A percentile compares a stretch with the other conserved stretches of the same genome.
Evolutionary conservation across 805 yeast genomes (phyloP).

Genomic region (Candida silvatica): DNA sequence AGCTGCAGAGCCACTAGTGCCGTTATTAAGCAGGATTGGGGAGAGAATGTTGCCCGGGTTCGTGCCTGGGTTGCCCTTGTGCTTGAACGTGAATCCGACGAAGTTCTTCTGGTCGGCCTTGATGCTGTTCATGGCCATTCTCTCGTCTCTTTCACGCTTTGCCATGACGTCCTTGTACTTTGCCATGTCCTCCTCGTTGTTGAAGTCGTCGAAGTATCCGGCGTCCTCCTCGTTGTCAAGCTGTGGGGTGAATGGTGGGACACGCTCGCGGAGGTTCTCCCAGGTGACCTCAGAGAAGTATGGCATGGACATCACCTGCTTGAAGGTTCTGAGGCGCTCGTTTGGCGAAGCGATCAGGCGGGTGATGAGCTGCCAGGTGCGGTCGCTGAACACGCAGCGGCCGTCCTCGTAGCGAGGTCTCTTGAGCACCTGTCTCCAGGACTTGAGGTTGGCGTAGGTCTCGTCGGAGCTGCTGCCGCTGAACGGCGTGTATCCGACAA

Average conservation of each 20-base stretch:
- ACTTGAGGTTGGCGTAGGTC: constrained; percentile 85
- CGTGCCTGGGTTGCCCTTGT: constrained; percentile 53
- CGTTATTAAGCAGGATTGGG: constrained; percentile 20
- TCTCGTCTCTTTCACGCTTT: constrained; percentile 79
- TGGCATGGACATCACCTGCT: constrained; percentile 69
- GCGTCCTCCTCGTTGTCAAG: constrained; percentile 96
- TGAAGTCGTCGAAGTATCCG: constrained; percentile 96
- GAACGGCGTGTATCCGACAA: constrained; percentile 96
- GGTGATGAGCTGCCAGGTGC: constrained; percentile 88
- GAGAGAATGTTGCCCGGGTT: constrained; percentile 28
- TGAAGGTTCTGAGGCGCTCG: constrained; percentile 66
- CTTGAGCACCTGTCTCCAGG: constrained; percentile 82
- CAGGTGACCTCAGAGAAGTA: constrained; percentile 85
- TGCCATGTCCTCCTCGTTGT: constrained; percentile 94
- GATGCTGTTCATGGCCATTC: constrained; percentile 57
- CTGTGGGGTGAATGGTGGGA: constrained; percentile 96
- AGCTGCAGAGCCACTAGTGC: constrained; percentile 9
- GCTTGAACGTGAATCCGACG: constrained; percentile 95
- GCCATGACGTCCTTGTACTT: constrained; percentile 96
- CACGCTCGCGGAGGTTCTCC: constrained; percentile 53
- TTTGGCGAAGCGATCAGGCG: constrained; percentile 74
- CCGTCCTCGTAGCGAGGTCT: constrained; percentile 93
- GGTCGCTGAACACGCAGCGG: constrained; percentile 83
- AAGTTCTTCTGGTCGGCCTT: constrained; percentile 61
- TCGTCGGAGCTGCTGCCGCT: constrained; percentile 91